Base-by-base conservation (phyloP, 257 asterid species). In the Capsicum pubescens region DNA sequence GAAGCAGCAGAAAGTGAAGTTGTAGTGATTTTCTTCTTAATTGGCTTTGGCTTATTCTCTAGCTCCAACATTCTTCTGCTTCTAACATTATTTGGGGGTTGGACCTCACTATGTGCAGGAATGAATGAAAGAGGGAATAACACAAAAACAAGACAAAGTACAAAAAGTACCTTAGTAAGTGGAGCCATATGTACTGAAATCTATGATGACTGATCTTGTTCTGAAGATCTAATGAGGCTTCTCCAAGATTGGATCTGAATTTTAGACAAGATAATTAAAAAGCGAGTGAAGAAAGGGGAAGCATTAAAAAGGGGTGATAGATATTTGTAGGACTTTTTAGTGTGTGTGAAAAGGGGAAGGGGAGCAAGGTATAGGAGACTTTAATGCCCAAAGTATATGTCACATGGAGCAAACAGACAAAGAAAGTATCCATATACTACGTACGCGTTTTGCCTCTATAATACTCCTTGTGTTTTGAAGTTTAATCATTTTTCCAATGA, bases 161-260 rank as follows among this genome's bases (percentile, higher is more conserved):
- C 77, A 19, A 88, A 52, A 58, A 92, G 89, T 85, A 89, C 91
- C 93, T 90, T 90, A 61, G 3, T 89, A 56, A 90, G 90, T 93
- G 93, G 93, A 91, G 93, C 93, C 97, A 93, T 91, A 69, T 81
- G 83, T 66, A 83, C 86, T 84, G 87, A 69, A 69, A 69, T 69
- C 77, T 36, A 69, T 69, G 50, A 54, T 13, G 42, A 39, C 42
- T 39, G 42, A 39, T 76, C 15, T 54, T 76, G 81, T 26, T 54
- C 26, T 52, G 26, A 50, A 50, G 81, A 76, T 76, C 63, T 52
- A 52, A 76, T 14, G 81, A 52, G 81, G 15, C 21, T 76, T 76
- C 42, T 76, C 64, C 81, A 21, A 76, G 46, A 76, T 76, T 76
- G 61, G 81, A 76, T 76, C 81, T 76, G 64, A 54, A 54, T 63